Evolutionary conservation across 768 basidiomycete species (phyloP).

Genomic region (Rhodotorula toruloides): DNA sequence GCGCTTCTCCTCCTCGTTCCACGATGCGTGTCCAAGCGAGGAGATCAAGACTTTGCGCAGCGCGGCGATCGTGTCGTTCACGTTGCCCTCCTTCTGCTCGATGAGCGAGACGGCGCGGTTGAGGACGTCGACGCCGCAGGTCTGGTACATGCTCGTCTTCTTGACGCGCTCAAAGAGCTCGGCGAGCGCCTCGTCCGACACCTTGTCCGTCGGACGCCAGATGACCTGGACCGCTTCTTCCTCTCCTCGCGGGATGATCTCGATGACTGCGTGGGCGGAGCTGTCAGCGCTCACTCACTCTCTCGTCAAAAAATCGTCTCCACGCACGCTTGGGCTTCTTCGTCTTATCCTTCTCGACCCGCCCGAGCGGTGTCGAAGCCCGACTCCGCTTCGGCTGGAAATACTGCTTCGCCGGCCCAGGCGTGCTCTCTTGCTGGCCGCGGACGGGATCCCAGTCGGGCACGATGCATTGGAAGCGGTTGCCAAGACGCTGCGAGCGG

Average conservation of each 20-base stretch:
- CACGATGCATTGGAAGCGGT: constrained; percentile 37
- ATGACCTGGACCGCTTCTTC: constrained; percentile 23
- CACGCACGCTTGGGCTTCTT: constrained; percentile 2
- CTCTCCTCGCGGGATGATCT: constrained; percentile 22
- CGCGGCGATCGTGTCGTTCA: constrained; percentile 15
- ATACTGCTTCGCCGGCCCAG: constrained; percentile 7
- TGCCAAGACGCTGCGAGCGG: constrained; percentile 32
- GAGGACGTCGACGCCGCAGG: constrained; percentile 37
- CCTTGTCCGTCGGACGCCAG: constrained; percentile 12
- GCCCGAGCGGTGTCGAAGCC: constrained; percentile 2
- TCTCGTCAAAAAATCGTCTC: too few species aligned
- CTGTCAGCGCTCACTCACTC: too few species aligned
- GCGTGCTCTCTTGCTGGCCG: constrained; percentile 2
- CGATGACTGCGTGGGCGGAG: not conserved
- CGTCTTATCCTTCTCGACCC: not conserved
- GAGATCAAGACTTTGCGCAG: constrained; percentile 21
- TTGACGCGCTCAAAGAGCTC: constrained; percentile 16
- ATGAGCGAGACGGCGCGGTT: constrained; percentile 32
- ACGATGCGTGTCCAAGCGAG: constrained; percentile 30
- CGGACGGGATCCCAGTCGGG: constrained; percentile 30
- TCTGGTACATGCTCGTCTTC: constrained; percentile 18
- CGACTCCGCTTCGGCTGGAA: constrained; percentile 28
- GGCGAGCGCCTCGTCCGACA: constrained; percentile 15
- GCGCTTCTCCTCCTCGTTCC: constrained; percentile 34
- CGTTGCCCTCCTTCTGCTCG: constrained; percentile 21